Base-by-base conservation (phyloP, 768 basidiomycete species). In the Boletus vermiculosoides region DNA sequence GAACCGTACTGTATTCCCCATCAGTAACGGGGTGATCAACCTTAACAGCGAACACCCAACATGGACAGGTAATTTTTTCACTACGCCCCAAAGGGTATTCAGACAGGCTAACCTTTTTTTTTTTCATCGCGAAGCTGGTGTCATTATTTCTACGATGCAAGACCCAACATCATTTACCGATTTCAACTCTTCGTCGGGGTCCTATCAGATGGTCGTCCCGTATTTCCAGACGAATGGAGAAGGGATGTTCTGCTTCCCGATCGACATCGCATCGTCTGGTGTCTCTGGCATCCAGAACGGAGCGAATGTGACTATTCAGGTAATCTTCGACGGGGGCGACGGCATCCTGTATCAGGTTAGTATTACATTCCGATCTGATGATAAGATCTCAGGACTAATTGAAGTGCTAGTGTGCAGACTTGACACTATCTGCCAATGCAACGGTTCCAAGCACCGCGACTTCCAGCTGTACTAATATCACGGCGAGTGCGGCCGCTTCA, bases 251-350 rank as follows among this genome's bases (percentile, higher is more conserved):
- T 94, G 93, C 70, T 76, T 90, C 56, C 82, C 84, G 2, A 77
- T 94, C 55, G 75, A 90, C 68, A 73, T 93, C 50, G 67, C 76
- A 1, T 64, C 72, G 0, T 77, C 79, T 40, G 74, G 76, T 34
- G 73, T 90, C 30, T 68, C 73, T 34, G 80, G 78, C 15, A 66
- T 88, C 49, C 69, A 73, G 52, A 78, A 86, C 56, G 89, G 90
- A 10, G 77, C 83, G 20, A 86, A 90, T 60, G 85, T 90, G 39
- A 92, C 92, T 1, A 74, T 94, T 47, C 85, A 89, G 71, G 64
- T 91, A 23, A 61, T 82, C 30, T 92, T 73, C 66, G 72, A 83
- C 60, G 89, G 88, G 40, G 90, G 89, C 36, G 91, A 94, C 65
- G 85, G 84, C 22, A 46, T 66, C 30, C 78, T 94, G 9, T 92